A percentile compares a stretch with the other conserved stretches of the same genome.
phyloP scores from a whole-genome alignment of 306 rosid species.

The Alnus rubra region DNA sequence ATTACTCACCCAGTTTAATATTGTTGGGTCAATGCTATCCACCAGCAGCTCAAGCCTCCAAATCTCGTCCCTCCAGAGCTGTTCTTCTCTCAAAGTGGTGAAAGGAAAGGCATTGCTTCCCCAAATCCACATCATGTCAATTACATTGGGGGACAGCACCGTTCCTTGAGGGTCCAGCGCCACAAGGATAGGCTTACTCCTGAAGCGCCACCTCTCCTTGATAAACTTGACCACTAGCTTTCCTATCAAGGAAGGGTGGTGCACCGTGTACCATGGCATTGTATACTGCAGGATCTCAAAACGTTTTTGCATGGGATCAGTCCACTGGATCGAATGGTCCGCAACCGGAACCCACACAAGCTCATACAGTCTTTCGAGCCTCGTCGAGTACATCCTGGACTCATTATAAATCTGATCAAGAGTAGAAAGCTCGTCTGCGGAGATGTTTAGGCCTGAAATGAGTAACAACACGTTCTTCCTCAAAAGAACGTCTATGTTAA shows the following conservation, averaged over 20 bases:
- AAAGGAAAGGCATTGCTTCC: conserved; percentile 67
- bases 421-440: conserved; percentile 29
- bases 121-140: conserved; percentile 84
- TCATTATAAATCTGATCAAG: conserved; percentile 60
- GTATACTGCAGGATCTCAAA: conserved; percentile 34
- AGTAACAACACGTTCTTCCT: conserved; percentile 2
- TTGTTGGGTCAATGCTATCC: conserved; percentile 50
- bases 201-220: conserved; percentile 55
- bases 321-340: conserved; percentile 35
- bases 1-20: conserved; percentile 55
- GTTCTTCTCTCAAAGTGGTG: conserved; percentile 55
- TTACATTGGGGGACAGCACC: conserved; percentile 63
- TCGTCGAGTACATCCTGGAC: conserved; percentile 38
- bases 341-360: conserved; percentile 61
- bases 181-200: conserved; percentile 60
- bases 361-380: conserved; percentile 35
- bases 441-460: background rate
- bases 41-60: conserved; percentile 59
- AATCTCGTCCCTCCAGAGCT: conserved; percentile 61
- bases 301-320: conserved; percentile 34
- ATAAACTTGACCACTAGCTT: conserved; percentile 50
- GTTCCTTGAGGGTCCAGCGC: conserved; percentile 62
- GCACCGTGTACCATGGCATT: conserved; percentile 59
- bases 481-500: background rate
- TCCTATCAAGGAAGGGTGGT: conserved; percentile 49